phyloP scores from a whole-genome alignment of 75 land plant species.

The Gnetum montanum region DNA sequence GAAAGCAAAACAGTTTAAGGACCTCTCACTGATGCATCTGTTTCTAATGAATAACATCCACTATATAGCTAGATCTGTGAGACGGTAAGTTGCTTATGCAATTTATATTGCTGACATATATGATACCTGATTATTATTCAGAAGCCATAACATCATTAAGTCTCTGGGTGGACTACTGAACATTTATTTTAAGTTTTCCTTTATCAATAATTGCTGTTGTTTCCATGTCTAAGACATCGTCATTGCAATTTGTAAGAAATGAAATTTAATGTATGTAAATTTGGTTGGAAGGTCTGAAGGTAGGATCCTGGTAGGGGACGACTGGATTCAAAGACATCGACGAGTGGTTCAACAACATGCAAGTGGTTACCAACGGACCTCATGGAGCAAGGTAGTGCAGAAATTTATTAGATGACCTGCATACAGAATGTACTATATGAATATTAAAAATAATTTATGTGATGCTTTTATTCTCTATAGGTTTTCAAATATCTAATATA shows the following conservation, averaged over 20 bases:
- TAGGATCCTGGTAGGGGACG: constrained; percentile 13
- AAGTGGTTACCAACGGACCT: constrained; percentile 15
- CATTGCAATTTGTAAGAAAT: too few species aligned
- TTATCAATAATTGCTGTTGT: background rate
- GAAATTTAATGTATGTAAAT: too few species aligned
- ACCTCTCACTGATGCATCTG: constrained; percentile 17
- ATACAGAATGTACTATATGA: background rate
- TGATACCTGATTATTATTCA: background rate
- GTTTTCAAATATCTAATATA: too few species aligned
- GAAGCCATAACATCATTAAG: background rate
- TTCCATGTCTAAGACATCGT: too few species aligned
- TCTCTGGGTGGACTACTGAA: background rate
- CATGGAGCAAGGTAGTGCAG: constrained; percentile 17
- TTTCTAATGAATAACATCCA: constrained; percentile 28
- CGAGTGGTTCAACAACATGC: constrained; percentile 23
- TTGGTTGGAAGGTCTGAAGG: constrained; percentile 23
- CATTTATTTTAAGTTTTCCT: background rate
- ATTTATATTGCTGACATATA: background rate
- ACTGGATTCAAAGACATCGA: constrained; percentile 23
- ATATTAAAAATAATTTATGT: too few species aligned
- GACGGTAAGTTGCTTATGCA: constrained; percentile 8
- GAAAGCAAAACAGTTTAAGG: constrained; percentile 19
- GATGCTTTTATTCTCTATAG: too few species aligned
- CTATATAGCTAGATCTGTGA: constrained; percentile 18
- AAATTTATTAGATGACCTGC: background rate